Conservation (phyloP, 768 basidiomycete species). For the Leccinum uliginosum region DNA sequence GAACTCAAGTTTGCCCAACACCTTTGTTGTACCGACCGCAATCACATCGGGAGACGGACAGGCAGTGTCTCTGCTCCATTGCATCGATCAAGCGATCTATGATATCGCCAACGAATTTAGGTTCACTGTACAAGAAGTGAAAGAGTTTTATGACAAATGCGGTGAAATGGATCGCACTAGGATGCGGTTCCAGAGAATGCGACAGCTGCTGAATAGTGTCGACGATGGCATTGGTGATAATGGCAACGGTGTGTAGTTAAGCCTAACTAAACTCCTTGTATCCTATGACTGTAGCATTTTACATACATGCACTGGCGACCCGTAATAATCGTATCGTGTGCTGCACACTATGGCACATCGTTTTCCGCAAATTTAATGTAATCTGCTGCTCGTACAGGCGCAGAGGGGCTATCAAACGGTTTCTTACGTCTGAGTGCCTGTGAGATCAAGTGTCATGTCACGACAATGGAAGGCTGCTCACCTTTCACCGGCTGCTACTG, state of each 20-base stretch:
- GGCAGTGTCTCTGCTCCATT: slow-evolving; percentile 39
- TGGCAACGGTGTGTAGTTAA: slow-evolving; percentile 4
- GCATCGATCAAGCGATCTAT: slow-evolving; percentile 59
- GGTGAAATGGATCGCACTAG: slow-evolving; percentile 68
- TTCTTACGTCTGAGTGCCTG: slow-evolving; percentile 57
- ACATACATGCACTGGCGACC: neutral
- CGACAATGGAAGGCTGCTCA: slow-evolving; percentile 31
- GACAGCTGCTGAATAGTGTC: slow-evolving; percentile 38
- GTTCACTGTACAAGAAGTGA: slow-evolving; percentile 74
- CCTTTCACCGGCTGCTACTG: slow-evolving; percentile 95
- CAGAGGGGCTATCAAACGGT: slow-evolving; percentile 75
- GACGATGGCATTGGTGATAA: slow-evolving; percentile 18
- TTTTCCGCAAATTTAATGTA: slow-evolving; percentile 64
- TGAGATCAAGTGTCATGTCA: slow-evolving; percentile 4
- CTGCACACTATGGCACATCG: slow-evolving; percentile 36
- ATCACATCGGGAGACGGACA: slow-evolving; percentile 8
- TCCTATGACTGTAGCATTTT: neutral
- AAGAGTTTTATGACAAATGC: slow-evolving; percentile 71
- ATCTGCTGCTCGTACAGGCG: slow-evolving; percentile 68
- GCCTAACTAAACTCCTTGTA: neutral
- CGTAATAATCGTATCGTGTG: neutral
- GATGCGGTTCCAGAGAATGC: slow-evolving; percentile 63
- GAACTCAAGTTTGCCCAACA: neutral
- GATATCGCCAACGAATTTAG: slow-evolving; percentile 66
- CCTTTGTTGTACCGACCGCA: slow-evolving; percentile 3